Evolutionary conservation across 306 rosid genomes (phyloP).

Genomic region (Casuarina glauca): DNA sequence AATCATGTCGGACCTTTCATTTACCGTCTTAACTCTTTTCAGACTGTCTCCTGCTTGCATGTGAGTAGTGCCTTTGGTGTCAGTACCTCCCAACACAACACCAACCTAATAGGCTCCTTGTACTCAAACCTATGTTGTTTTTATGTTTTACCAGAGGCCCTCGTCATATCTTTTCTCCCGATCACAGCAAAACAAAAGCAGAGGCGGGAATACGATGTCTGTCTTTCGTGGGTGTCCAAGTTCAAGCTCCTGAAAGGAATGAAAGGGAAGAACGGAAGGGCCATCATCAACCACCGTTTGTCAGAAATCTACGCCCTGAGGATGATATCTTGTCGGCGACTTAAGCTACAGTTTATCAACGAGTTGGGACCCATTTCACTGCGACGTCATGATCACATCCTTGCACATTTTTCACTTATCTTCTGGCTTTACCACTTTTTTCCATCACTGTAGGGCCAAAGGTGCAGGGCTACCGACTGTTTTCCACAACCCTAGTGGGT

Average conservation of each 20-base stretch:
- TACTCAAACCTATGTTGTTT: no score
- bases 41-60: not conserved
- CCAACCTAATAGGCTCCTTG: no score
- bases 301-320: slow-evolving; percentile 27
- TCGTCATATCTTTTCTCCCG: no score
- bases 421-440: not conserved
- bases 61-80: no score
- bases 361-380: slow-evolving; percentile 24
- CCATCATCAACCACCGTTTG: slow-evolving; percentile 10
- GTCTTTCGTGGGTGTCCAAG: not conserved
- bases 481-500: not conserved
- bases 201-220: not conserved
- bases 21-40: not conserved
- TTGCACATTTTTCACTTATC: not conserved
- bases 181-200: not conserved
- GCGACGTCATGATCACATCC: not conserved
- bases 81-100: no score
- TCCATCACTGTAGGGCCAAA: not conserved
- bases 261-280: not conserved
- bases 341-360: slow-evolving; percentile 44
- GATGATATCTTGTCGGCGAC: slow-evolving; percentile 51
- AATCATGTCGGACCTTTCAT: slow-evolving; percentile 10
- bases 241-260: not conserved
- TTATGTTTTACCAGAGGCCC: no score
- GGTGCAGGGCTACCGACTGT: not conserved